Base-by-base conservation (phyloP, 148 eudicot genomes). In the Heliosperma pusillum region DNA sequence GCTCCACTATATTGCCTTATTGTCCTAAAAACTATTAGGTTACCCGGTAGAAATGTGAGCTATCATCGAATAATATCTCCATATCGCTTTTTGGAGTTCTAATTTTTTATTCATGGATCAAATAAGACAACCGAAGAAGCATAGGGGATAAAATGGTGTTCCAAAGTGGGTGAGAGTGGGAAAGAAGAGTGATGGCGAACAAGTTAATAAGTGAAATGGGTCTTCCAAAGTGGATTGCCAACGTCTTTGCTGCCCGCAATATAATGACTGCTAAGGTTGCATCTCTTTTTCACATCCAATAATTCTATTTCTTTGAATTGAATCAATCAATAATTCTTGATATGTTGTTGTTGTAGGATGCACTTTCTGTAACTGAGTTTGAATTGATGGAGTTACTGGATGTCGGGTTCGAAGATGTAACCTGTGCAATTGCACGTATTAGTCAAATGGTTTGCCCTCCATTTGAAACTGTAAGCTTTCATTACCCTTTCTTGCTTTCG, bases 381-480 rank as follows among this genome's bases (percentile, higher is more conserved):
- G 96, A 93, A 82, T 83, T 93, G 80, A 89, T 93, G 98, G 98
- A 93, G 80, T 80, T 93, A 75, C 74, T 90, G 76, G 98, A 88
- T 83, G 93, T 90, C 27, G 87, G 89, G 20, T 77, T 89, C 40
- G 81, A 77, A 68, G 93, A 89, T 73, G 92, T 93, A 70, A 75
- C 66, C 57, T 80, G 57, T 10, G 92, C 96, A 25, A 72, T 89
- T 45, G 80, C 86, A 25, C 77, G 81, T 73, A 87, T 93, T 42
- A 93, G 98, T 77, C 90, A 88, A 81, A 75, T 83, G 74, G 77
- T 86, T 20, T 84, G 87, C 76, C 98, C 98, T 59, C 82, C 89
- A 70, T 81, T 76, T 82, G 89, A 89, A 84, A 89, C 90, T 65
- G 98, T 93, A 84, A 80, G 88, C 52, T 33, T 72, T 2, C 24